These are phyloP conservation scores for Ascochyta rabiei DNA, from an alignment of 2,329 filamentous ascomycete species.

Conservation along the genomic window DNA sequence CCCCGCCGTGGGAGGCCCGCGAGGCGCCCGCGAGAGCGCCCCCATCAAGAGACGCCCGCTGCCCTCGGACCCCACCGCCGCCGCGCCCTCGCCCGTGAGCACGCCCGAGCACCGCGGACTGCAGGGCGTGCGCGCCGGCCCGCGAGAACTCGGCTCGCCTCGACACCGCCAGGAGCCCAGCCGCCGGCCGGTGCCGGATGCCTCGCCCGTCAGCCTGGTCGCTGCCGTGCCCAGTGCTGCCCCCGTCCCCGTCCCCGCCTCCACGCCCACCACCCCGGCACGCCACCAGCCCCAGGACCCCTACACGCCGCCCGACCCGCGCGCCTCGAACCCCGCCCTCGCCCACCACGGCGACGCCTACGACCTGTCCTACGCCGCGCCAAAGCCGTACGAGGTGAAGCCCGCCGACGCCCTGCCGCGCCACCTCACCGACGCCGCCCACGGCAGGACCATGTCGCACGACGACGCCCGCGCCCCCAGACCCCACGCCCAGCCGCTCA, in stretches of 20 bases:
- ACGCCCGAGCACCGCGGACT: constrained; percentile 41
- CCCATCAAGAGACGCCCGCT: constrained; percentile 83
- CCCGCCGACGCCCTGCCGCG: constrained; percentile 37
- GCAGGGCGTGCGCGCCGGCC: constrained; percentile 38
- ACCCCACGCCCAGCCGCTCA: constrained; percentile 14
- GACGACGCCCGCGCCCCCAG: constrained; percentile 34
- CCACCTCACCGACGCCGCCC: background rate
- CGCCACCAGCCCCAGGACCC: constrained; percentile 31
- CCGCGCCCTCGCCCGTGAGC: constrained; percentile 47
- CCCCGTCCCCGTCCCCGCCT: constrained; percentile 21
- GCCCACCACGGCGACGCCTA: constrained; percentile 30
- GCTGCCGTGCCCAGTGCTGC: too few relatives aligned
- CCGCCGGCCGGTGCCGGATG: constrained; percentile 39
- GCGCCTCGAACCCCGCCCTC: constrained; percentile 29
- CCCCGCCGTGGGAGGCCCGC: constrained; percentile 50
- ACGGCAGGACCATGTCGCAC: constrained; percentile 33
- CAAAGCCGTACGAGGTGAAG: constrained; percentile 29
- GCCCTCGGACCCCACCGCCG: constrained; percentile 73
- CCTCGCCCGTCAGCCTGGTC: constrained; percentile 26
- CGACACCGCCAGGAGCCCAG: constrained; percentile 36
- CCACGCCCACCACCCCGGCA: constrained; percentile 35
- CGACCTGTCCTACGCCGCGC: constrained; percentile 47
- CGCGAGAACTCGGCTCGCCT: constrained; percentile 44
- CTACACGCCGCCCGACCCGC: constrained; percentile 34
- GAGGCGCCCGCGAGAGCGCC: constrained; percentile 53